These are phyloP conservation scores for Eremochloa ophiuroides DNA, from an alignment of 176 grass and related monocot species.

Conservation along the genomic window DNA sequence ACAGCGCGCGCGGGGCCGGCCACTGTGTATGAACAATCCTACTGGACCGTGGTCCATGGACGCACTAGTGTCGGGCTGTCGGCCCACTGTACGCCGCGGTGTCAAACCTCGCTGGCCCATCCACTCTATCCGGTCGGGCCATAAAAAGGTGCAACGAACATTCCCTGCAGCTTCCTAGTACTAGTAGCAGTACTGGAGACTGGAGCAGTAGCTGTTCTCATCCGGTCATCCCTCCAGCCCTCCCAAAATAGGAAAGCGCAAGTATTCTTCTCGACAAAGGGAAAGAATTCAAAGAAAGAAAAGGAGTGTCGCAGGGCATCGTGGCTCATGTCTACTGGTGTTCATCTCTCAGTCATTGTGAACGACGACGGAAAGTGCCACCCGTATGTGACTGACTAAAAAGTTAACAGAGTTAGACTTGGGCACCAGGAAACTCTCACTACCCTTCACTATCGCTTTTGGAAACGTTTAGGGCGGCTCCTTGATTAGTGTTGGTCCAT, in stretches of 20 bases:
- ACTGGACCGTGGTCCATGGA: background rate
- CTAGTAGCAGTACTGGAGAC: background rate
- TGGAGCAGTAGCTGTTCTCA: too few relatives aligned
- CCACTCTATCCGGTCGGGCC: background rate
- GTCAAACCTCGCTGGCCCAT: background rate
- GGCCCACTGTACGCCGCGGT: background rate
- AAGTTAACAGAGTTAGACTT: background rate
- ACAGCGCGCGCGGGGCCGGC: too few relatives aligned
- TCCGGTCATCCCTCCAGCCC: background rate
- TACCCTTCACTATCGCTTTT: background rate
- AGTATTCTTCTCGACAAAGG: background rate
- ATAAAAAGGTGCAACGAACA: background rate
- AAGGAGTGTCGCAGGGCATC: background rate
- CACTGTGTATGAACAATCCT: background rate
- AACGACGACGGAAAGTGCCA: background rate
- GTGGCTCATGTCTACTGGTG: background rate
- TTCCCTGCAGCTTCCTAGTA: background rate
- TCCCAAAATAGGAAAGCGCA: background rate
- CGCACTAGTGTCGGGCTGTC: background rate
- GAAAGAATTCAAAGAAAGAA: background rate
- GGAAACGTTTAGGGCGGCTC: too few relatives aligned
- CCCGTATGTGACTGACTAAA: background rate
- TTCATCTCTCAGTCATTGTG: background rate
- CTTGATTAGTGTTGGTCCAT: too few relatives aligned
- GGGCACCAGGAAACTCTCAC: background rate